A percentile compares a stretch with the other conserved stretches of the same genome.
Evolutionary conservation across 768 basidiomycete species (phyloP).

Genomic region (Trametes sanguinea): DNA sequence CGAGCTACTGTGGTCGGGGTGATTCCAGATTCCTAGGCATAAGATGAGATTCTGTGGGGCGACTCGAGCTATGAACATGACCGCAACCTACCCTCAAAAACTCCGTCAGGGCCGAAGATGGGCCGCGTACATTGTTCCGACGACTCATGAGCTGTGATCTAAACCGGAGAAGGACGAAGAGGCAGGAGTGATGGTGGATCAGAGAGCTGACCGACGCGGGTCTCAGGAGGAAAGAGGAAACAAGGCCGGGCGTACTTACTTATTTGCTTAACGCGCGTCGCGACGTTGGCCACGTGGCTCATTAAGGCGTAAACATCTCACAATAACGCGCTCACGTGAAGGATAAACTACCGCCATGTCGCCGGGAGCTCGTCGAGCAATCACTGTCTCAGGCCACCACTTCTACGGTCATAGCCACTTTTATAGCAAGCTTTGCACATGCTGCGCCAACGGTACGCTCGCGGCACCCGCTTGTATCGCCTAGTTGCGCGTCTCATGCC

Average conservation of each 20-base stretch:
- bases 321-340: slow-evolving; percentile 18
- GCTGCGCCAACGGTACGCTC: no score
- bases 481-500: no score
- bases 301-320: slow-evolving; percentile 17
- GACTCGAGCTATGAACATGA: not conserved
- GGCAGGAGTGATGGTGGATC: no score
- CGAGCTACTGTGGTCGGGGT: slow-evolving; percentile 44
- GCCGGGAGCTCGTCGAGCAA: no score
- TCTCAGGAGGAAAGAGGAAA: not conserved
- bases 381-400: no score
- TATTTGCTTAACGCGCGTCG: slow-evolving; percentile 11
- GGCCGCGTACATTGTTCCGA: slow-evolving; percentile 70
- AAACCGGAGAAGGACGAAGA: no score
- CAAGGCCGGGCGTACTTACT: not conserved
- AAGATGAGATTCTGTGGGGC: not conserved
- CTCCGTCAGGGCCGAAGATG: slow-evolving; percentile 81
- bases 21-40: slow-evolving; percentile 52
- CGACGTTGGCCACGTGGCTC: slow-evolving; percentile 18
- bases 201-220: no score
- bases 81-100: slow-evolving; percentile 62
- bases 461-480: no score
- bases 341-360: no score
- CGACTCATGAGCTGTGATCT: slow-evolving; percentile 25
- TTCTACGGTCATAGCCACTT: no score
- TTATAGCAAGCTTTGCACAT: no score